phyloP scores from a whole-genome alignment of 352 stramenopile genomes.

The Phytophthora ramorum region DNA sequence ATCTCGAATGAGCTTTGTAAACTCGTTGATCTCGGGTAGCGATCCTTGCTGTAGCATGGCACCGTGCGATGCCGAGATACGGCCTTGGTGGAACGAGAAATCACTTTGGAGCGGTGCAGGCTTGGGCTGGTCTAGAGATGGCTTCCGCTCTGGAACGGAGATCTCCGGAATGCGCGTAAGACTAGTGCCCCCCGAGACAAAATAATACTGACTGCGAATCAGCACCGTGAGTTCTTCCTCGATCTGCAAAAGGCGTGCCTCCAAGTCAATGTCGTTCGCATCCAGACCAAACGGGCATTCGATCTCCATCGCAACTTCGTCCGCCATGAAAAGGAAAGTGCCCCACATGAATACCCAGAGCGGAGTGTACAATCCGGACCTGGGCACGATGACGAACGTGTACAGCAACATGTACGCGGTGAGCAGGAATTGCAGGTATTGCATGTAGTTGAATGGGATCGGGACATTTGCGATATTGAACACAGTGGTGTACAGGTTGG shows the following conservation, averaged over 20 bases:
- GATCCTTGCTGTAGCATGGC: conserved; percentile 47
- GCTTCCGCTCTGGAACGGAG: conserved; percentile 4
- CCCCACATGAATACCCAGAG: conserved; percentile 86
- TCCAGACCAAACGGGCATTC: conserved; percentile 84
- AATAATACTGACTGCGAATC: conserved; percentile 85
- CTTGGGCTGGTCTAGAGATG: conserved; percentile 19
- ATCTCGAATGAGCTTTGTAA: conserved; percentile 64
- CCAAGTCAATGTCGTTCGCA: conserved; percentile 84
- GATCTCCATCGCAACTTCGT: conserved; percentile 87
- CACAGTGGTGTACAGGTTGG: conserved; percentile 79
- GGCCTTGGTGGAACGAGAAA: conserved; percentile 78
- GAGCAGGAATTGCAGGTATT: conserved; percentile 79
- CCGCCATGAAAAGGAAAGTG: conserved; percentile 82
- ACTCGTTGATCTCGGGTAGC: conserved; percentile 81
- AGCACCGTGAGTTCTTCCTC: conserved; percentile 85
- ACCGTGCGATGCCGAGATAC: conserved; percentile 52
- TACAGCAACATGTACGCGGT: conserved; percentile 83
- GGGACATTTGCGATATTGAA: conserved; percentile 89
- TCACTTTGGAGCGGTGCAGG: conserved; percentile 17
- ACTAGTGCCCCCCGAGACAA: conserved; percentile 65
- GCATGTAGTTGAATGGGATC: conserved; percentile 90
- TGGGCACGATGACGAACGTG: conserved; percentile 85
- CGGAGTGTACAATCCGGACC: conserved; percentile 74
- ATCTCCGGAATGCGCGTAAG: conserved; percentile 32
- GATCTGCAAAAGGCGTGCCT: conserved; percentile 75